Evolutionary conservation across 192 early-diverging fungal species (phyloP).

Genomic region (Mortierella alpina): DNA sequence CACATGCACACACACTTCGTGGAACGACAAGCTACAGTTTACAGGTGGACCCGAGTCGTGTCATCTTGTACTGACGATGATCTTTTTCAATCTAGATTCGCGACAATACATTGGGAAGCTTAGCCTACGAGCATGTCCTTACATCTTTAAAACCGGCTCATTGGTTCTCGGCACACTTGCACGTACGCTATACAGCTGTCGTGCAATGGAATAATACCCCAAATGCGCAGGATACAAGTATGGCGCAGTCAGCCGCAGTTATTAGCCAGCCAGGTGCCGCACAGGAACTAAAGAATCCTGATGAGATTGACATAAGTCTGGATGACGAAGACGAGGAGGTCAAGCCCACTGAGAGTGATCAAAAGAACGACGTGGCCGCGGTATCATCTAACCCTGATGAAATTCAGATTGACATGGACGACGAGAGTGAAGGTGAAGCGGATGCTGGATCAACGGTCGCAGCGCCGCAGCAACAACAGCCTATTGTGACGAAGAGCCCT

Average conservation of each 20-base stretch:
- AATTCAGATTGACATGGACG: constrained; percentile 61
- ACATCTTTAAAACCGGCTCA: constrained; percentile 79
- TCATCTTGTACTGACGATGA: background rate
- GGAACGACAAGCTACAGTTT: constrained; percentile 1
- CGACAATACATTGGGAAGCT: constrained; percentile 80
- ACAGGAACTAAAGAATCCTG: constrained; percentile 36
- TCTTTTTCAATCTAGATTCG: constrained; percentile 60
- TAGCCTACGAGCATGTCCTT: constrained; percentile 78
- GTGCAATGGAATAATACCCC: constrained; percentile 56
- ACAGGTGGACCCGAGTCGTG: too few relatives aligned
- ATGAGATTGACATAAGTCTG: constrained; percentile 54
- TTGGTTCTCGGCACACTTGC: constrained; percentile 98
- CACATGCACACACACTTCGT: too few relatives aligned
- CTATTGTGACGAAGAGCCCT: background rate
- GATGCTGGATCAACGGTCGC: constrained; percentile 1
- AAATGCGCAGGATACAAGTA: background rate
- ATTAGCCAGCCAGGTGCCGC: background rate
- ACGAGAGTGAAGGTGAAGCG: constrained; percentile 46
- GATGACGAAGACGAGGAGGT: constrained; percentile 23
- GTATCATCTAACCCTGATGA: constrained; percentile 67
- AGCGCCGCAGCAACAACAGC: background rate
- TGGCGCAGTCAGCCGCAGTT: background rate
- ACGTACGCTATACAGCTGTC: constrained; percentile 88
- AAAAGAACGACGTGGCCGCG: background rate
- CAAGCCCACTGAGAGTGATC: background rate